These are phyloP conservation scores for Mortierella antarctica DNA, from an alignment of 192 early-diverging fungal species.

Conservation along the genomic window DNA sequence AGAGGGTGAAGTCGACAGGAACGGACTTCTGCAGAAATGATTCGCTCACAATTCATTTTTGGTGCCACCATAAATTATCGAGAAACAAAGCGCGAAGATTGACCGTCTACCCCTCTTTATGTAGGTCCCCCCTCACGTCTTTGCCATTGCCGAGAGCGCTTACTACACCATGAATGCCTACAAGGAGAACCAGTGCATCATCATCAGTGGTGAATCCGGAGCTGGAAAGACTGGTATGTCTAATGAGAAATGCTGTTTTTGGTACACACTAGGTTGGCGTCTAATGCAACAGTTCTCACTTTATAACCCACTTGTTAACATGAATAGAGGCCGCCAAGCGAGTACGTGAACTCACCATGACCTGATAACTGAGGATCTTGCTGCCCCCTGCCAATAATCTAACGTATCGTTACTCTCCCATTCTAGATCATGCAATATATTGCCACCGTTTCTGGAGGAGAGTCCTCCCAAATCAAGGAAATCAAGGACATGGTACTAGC, in stretches of 20 bases:
- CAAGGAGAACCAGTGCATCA: constrained; percentile 99
- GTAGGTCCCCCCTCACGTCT: constrained; percentile 95
- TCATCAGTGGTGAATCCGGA: constrained; percentile 96
- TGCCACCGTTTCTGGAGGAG: constrained; percentile 91
- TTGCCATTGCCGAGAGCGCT: constrained; percentile 92
- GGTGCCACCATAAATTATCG: constrained; percentile 7
- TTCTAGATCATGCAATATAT: constrained; percentile 95
- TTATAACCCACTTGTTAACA: neutral
- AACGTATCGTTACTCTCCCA: neutral
- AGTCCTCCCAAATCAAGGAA: constrained; percentile 84
- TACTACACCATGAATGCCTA: constrained; percentile 97
- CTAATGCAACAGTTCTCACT: neutral
- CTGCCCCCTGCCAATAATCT: neutral
- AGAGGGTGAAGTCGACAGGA: neutral
- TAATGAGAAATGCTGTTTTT: neutral
- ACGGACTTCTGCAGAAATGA: neutral
- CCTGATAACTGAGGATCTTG: too few species aligned
- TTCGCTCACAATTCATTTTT: constrained; percentile 2
- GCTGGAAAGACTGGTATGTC: constrained; percentile 84
- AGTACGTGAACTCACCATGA: constrained; percentile 22
- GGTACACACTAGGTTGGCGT: neutral
- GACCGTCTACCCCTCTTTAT: neutral
- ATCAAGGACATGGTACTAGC: constrained; percentile 99
- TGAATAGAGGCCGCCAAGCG: constrained; percentile 83
- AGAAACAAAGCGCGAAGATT: neutral